Evolutionary conservation across 768 basidiomycete genomes (phyloP), one percentile per base, ranked within the genome.

Genomic region (Rhizopogon vesiculosus): DNA sequence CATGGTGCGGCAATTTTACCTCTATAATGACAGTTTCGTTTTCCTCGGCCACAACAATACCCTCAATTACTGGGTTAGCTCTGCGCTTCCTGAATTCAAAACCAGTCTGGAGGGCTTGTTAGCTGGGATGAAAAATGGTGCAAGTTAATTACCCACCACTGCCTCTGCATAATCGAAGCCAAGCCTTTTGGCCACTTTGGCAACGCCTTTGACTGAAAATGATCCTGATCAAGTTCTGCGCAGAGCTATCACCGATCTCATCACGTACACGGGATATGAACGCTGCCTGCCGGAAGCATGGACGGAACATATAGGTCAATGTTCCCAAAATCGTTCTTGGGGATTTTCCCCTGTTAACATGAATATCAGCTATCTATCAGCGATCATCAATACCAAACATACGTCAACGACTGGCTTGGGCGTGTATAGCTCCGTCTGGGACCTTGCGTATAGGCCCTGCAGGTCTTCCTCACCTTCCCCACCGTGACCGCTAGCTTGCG

Each of bases 81-180:
- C 88, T 81, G 33, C 91, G 86, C 69, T 95, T 94, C 66, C 86
- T 92, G 75, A 98, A 99, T 70, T 98, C 96, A 69, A 98, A 99
- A 13, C 94, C 90, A 55, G 86, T 93, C 95, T 98, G 62, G 10
- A 56, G 16, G 40, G 48, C 33, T 31, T n/a, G 42, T 46, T 18
- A 52, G 49, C n/a, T 55, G 55, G 18, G 22, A 41, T 54, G 39
- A 45, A n/a, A 41, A 57, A 54, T 31, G 46, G 55, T 48, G 45
- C 52, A 51, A 56, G 64, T 53, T 51, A 49, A 57, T 33, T 54
- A 83, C 92, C 56, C 69, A 98, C 96, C 71, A 98, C 93, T 43
- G 97, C 94, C 70, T 98, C 96, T 25, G 93, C 96, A 73, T 81
- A 90, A 71, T 95, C 89, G 57, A 98, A 86, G 8, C 86, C 91